These are phyloP conservation scores for Dothideomycetes sp. DNA, from an alignment of 2,329 filamentous ascomycete genomes.

Conservation along the genomic window DNA sequence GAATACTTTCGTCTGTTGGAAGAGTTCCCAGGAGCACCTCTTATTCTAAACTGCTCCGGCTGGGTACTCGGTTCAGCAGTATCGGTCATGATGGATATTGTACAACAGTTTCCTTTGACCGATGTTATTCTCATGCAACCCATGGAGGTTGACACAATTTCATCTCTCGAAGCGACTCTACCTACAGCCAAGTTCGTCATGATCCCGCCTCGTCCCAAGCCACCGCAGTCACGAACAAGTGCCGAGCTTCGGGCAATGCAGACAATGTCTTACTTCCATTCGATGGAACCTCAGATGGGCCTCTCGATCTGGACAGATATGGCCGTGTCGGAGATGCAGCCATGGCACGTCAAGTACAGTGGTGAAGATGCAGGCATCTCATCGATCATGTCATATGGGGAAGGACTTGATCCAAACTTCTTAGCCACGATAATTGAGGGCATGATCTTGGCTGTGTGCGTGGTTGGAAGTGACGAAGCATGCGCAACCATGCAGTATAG, in stretches of 20 bases:
- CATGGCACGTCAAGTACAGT: constrained; percentile 55
- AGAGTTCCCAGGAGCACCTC: constrained; percentile 38
- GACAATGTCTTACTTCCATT: constrained; percentile 70
- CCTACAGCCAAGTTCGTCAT: constrained; percentile 36
- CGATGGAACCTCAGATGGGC: constrained; percentile 16
- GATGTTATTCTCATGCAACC: constrained; percentile 62
- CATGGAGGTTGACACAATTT: constrained; percentile 8
- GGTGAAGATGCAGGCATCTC: constrained; percentile 45
- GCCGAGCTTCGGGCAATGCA: constrained; percentile 65
- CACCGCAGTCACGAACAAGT: constrained; percentile 50
- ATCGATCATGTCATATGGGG: constrained; percentile 61
- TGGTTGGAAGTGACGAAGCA: constrained; percentile 41
- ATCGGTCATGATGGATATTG: constrained; percentile 52
- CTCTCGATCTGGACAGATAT: constrained; percentile 40
- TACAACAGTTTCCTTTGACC: constrained; percentile 45
- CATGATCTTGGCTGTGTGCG: constrained; percentile 57
- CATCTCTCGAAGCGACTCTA: constrained; percentile 43
- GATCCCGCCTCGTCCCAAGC: constrained; percentile 52
- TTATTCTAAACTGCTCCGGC: constrained; percentile 66
- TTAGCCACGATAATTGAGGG: constrained; percentile 61
- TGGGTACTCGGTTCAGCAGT: constrained; percentile 65
- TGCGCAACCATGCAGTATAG: constrained; percentile 7
- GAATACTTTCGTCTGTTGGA: constrained; percentile 44
- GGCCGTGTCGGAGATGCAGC: constrained; percentile 48
- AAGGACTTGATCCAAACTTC: constrained; percentile 49